Conservation (phyloP, 75 land plant genomes). For the Gnetum montanum region DNA sequence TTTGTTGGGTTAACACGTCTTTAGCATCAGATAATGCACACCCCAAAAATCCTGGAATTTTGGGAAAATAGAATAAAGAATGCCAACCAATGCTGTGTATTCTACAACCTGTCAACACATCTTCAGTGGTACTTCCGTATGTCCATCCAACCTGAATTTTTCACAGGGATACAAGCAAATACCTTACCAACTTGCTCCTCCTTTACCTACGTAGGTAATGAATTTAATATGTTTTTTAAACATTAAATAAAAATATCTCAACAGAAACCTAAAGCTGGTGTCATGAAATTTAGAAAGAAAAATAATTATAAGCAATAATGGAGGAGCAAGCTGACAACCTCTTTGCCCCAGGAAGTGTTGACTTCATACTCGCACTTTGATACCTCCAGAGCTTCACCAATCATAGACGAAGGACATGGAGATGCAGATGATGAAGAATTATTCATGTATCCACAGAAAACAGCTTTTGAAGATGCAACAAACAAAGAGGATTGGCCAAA, state of each 20-base stretch:
- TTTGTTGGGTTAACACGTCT: constrained; percentile 16
- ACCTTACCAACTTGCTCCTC: background rate
- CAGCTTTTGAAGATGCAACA: constrained; percentile 3
- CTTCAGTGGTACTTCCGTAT: constrained; percentile 35
- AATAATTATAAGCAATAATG: background rate
- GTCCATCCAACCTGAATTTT: constrained; percentile 28
- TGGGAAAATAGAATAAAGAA: constrained; percentile 8
- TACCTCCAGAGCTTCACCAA: constrained; percentile 15
- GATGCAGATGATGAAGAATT: background rate
- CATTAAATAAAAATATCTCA: background rate
- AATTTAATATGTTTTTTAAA: background rate
- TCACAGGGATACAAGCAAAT: background rate
- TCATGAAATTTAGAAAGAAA: background rate
- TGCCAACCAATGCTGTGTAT: constrained; percentile 31
- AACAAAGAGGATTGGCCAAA: constrained; percentile 16
- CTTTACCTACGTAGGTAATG: too few relatives aligned
- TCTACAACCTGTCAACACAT: constrained; percentile 23
- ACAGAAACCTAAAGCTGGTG: background rate
- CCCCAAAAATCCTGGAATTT: constrained; percentile 27
- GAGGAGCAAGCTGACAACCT: constrained; percentile 5
- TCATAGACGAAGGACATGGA: background rate
- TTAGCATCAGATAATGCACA: constrained; percentile 13
- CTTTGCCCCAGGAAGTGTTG: constrained; percentile 19
- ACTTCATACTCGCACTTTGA: constrained; percentile 17
- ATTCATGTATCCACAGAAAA: too few relatives aligned